Percentiles rank a stretch among this genome's conserved stretches.
These are phyloP conservation scores for Clathrospora elynae DNA, from an alignment of 2,329 filamentous ascomycete genomes.

Conservation along the genomic window DNA sequence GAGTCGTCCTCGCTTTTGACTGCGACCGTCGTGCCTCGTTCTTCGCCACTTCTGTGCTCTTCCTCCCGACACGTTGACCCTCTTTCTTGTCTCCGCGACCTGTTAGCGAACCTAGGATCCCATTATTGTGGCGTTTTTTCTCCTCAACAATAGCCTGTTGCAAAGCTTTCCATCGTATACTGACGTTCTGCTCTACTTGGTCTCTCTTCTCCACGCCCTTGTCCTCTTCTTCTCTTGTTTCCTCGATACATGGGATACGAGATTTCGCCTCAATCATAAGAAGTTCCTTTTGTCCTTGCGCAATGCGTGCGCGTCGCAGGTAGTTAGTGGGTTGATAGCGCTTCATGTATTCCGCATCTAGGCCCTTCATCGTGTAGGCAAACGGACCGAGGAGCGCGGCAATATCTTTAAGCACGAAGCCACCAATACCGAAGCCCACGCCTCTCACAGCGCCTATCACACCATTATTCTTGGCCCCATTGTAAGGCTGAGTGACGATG, in stretches of 20 bases:
- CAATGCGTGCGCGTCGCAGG: slow-evolving; percentile 63
- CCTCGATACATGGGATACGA: slow-evolving; percentile 10
- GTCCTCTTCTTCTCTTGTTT: slow-evolving; percentile 10
- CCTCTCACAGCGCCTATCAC: slow-evolving; percentile 59
- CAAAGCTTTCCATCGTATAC: slow-evolving; percentile 30
- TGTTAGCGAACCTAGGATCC: slow-evolving; percentile 33
- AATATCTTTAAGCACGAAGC: slow-evolving; percentile 68
- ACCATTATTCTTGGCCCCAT: slow-evolving; percentile 62
- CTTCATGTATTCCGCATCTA: slow-evolving; percentile 64
- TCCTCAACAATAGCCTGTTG: slow-evolving; percentile 32
- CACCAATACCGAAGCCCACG: slow-evolving; percentile 66
- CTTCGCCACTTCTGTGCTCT: slow-evolving; percentile 24
- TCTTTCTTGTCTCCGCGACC: slow-evolving; percentile 34
- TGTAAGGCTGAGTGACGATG: slow-evolving; percentile 63
- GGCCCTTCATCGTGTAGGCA: slow-evolving; percentile 67
- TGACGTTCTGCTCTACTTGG: slow-evolving; percentile 41
- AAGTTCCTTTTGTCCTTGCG: slow-evolving; percentile 56
- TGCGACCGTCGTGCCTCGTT: slow-evolving; percentile 4
- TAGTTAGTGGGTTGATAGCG: slow-evolving; percentile 59
- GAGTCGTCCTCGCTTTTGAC: slow-evolving; percentile 18
- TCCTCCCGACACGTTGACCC: slow-evolving; percentile 36
- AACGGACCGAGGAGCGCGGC: slow-evolving; percentile 65
- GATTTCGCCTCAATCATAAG: slow-evolving; percentile 23
- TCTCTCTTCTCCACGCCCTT: slow-evolving; percentile 23
- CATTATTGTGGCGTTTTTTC: slow-evolving; percentile 31